Conservation (phyloP, 306 rosid genomes). For the Gynostemma pentaphyllum region DNA sequence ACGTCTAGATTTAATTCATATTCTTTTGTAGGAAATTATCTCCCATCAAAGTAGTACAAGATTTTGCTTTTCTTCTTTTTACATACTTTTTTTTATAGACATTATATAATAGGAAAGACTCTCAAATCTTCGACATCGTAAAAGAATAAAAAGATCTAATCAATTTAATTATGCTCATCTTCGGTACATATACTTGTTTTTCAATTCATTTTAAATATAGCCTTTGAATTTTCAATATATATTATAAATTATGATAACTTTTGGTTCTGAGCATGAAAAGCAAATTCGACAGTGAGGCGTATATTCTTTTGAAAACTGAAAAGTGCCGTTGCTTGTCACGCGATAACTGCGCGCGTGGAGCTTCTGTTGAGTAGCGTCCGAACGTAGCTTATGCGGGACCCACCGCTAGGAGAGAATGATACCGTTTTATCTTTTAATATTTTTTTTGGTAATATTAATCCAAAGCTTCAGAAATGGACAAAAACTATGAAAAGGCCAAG, state of each 20-base stretch:
- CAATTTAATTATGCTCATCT: no score
- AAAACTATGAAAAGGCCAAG: not conserved
- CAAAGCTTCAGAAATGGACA: not conserved
- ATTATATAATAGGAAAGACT: no score
- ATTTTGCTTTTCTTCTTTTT: no score
- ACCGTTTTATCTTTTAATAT: not conserved
- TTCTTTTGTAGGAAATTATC: no score
- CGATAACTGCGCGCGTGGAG: not conserved
- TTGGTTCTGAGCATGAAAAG: not conserved
- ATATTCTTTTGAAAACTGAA: not conserved
- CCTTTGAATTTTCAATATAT: no score
- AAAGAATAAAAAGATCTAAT: no score
- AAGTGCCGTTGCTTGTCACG: not conserved
- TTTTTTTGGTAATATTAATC: not conserved
- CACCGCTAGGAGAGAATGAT: not conserved
- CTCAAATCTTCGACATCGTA: no score
- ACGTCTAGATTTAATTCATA: no score
- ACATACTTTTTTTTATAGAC: no score
- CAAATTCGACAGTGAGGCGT: not conserved
- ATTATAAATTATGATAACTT: not conserved
- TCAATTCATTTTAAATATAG: no score
- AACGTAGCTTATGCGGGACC: not conserved
- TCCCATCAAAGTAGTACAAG: no score
- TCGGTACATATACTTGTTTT: no score
- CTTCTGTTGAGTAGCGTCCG: not conserved